Conservation (phyloP, 2,329 filamentous ascomycete species). For the Camptophora hylomeconis region DNA sequence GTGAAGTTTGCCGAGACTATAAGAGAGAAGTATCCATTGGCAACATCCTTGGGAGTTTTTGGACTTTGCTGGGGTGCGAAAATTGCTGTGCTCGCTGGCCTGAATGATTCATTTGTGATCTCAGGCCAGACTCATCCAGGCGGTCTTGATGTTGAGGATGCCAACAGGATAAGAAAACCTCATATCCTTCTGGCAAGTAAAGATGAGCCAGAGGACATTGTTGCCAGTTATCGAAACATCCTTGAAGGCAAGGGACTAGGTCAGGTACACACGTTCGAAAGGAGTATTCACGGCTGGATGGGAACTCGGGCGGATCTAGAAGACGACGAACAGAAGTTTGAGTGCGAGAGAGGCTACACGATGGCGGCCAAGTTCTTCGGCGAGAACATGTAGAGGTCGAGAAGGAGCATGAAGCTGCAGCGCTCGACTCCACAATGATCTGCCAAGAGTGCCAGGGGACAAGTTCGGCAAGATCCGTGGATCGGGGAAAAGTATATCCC, state of each 20-base stretch:
- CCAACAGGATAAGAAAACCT: slow-evolving; percentile 46
- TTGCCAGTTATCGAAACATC: slow-evolving; percentile 38
- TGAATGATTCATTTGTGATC: slow-evolving; percentile 29
- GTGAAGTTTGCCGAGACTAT: slow-evolving; percentile 30
- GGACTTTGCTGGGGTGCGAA: slow-evolving; percentile 54
- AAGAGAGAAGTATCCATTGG: slow-evolving; percentile 37
- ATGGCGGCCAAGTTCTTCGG: no score
- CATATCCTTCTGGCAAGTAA: slow-evolving; percentile 51
- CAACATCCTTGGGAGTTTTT: slow-evolving; percentile 48
- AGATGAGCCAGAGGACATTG: slow-evolving; percentile 45
- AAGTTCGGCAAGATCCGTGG: no score
- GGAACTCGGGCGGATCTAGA: slow-evolving; percentile 49
- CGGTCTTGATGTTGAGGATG: slow-evolving; percentile 43
- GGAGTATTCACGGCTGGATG: slow-evolving; percentile 66
- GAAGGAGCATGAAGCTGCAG: no score
- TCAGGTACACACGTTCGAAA: slow-evolving; percentile 49
- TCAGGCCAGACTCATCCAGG: slow-evolving; percentile 25
- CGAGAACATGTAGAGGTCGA: no score
- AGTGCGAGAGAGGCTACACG: slow-evolving; percentile 51
- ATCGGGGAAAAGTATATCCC: no score
- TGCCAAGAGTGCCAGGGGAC: no score
- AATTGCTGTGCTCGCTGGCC: slow-evolving; percentile 10
- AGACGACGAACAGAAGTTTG: slow-evolving; percentile 41
- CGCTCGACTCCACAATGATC: no score
- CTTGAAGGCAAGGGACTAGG: slow-evolving; percentile 40